Conservation (phyloP, 306 rosid genomes). For the Styphnolobium japonicum region DNA sequence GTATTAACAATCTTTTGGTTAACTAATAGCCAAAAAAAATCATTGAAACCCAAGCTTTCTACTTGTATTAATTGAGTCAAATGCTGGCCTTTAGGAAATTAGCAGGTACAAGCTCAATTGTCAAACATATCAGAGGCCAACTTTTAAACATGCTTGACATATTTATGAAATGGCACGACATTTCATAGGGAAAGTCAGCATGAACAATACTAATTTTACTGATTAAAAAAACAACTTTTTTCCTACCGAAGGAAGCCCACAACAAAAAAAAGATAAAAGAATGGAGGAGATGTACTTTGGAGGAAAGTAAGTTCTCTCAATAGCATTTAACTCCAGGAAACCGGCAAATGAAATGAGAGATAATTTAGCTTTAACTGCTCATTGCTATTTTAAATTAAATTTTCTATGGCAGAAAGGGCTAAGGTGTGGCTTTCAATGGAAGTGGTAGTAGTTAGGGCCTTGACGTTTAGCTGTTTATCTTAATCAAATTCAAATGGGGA, state of each 20-base stretch:
- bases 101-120: neutral
- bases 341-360: neutral
- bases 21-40: neutral
- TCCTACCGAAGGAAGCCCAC: neutral
- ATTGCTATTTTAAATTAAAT: neutral
- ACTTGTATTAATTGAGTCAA: neutral
- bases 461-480: neutral
- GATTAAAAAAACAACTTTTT: neutral
- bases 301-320: neutral
- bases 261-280: neutral
- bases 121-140: neutral
- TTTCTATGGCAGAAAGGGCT: neutral
- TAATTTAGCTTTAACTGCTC: neutral
- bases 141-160: neutral
- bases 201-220: neutral
- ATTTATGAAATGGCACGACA: neutral
- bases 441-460: neutral
- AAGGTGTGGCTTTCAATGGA: neutral
- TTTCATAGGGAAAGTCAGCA: neutral
- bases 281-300: neutral
- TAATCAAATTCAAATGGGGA: neutral
- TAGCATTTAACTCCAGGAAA: neutral
- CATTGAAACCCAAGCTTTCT: neutral
- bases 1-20: neutral
- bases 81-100: neutral